Evolutionary conservation across 139 green algal genomes (phyloP).

Genomic region (Chloropicon primus): DNA sequence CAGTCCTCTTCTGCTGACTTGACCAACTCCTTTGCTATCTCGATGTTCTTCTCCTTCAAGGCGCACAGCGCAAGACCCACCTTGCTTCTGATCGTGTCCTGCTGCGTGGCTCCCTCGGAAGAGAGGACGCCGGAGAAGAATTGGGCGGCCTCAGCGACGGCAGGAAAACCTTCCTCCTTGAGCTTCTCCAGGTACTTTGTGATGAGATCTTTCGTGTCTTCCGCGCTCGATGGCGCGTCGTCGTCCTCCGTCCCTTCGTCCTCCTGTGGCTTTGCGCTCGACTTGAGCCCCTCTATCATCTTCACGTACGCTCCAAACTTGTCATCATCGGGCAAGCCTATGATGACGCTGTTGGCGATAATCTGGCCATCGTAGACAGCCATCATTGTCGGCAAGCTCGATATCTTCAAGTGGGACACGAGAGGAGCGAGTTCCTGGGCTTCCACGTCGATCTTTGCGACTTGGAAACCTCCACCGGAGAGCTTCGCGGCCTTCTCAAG

Average conservation of each 20-base stretch:
- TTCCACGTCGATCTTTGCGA: neutral
- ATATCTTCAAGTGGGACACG: neutral
- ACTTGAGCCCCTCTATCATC: neutral
- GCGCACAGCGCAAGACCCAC: neutral
- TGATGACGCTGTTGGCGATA: neutral
- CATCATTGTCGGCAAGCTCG: neutral
- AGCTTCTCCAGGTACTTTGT: neutral
- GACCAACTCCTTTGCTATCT: neutral
- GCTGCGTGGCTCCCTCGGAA: neutral
- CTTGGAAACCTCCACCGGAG: neutral
- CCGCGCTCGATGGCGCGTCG: no score
- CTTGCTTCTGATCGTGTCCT: neutral
- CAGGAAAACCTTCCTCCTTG: neutral
- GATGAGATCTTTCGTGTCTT: neutral
- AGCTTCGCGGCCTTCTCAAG: neutral
- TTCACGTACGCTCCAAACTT: neutral
- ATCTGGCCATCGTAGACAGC: neutral
- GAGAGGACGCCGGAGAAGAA: neutral
- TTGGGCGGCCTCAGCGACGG: neutral
- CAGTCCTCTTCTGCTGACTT: neutral
- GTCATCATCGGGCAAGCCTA: neutral
- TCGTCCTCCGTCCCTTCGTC: neutral
- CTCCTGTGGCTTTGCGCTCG: neutral
- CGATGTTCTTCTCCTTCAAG: neutral
- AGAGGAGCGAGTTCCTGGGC: neutral